Evolutionary conservation across 2,329 filamentous ascomycete species (phyloP).

Genomic region (Arthrobotrys conoides): DNA sequence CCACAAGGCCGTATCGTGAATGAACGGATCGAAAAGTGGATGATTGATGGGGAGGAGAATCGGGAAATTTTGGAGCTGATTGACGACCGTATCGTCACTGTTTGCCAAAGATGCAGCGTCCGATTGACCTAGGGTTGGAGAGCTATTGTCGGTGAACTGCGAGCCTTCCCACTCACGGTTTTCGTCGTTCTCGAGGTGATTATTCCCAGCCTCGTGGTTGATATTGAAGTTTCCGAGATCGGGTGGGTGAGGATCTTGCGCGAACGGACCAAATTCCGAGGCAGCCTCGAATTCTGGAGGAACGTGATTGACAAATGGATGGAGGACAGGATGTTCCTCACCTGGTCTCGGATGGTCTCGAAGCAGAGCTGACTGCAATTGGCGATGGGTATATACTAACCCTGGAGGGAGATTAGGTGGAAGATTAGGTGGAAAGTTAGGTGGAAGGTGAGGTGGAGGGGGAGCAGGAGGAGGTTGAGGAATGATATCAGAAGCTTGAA

Average conservation of each 20-base stretch:
- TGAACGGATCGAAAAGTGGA: constrained; percentile 45
- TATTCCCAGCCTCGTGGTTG: background rate
- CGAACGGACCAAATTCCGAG: constrained; percentile 5
- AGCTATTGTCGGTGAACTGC: constrained; percentile 16
- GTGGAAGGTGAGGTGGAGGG: background rate
- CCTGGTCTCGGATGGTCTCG: background rate
- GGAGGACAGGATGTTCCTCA: constrained; percentile 3
- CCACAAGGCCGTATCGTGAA: constrained; percentile 50
- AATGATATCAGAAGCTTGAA: background rate
- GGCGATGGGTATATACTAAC: background rate
- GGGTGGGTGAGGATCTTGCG: background rate
- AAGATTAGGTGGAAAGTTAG: too few species aligned
- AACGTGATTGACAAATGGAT: background rate
- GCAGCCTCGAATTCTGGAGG: too few species aligned
- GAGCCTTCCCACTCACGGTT: constrained; percentile 16
- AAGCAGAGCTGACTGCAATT: background rate
- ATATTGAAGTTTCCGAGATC: background rate
- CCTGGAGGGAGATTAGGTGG: background rate
- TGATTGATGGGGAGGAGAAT: constrained; percentile 34
- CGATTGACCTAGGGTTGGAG: background rate
- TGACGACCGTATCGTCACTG: constrained; percentile 12
- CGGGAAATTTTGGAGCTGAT: constrained; percentile 15
- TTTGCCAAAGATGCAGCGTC: background rate
- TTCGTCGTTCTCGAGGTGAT: constrained; percentile 4
- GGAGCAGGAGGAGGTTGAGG: constrained; percentile 3